These are phyloP conservation scores for Suillus tomentosus DNA, from an alignment of 768 basidiomycete species.

Conservation along the genomic window DNA sequence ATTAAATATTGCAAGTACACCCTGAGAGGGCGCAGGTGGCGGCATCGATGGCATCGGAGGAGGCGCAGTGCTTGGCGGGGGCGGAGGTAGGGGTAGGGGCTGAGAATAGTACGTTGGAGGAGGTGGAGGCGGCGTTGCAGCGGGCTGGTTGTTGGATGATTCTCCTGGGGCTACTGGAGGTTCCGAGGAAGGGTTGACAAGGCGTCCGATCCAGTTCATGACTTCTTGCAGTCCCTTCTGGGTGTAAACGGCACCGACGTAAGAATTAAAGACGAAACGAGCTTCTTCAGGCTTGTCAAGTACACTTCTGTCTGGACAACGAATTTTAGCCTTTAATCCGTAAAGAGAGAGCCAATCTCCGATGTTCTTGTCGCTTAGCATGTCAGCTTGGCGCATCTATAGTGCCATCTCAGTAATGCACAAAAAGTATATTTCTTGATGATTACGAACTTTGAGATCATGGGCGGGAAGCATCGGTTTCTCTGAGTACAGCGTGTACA, in stretches of 20 bases:
- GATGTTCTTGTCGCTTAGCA: constrained; percentile 43
- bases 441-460: constrained; percentile 45
- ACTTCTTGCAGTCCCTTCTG: constrained; percentile 52
- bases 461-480: constrained; percentile 43
- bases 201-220: constrained; percentile 58
- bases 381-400: constrained; percentile 30
- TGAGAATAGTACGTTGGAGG: constrained; percentile 24
- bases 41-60: constrained; percentile 24
- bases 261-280: constrained; percentile 55
- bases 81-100: constrained; percentile 14
- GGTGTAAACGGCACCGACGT: constrained; percentile 68
- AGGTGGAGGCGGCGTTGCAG: constrained; percentile 20
- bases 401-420: not conserved
- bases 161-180: constrained; percentile 23
- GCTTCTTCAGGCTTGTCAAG: constrained; percentile 49
- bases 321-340: constrained; percentile 53
- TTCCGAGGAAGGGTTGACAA: constrained; percentile 51
- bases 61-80: constrained; percentile 22
- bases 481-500: constrained; percentile 49
- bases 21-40: constrained; percentile 26
- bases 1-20: constrained; percentile 51
- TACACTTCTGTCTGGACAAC: constrained; percentile 40
- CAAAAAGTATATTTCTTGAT: not conserved
- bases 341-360: constrained; percentile 53
- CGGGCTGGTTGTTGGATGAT: constrained; percentile 13